Conservation (phyloP, 257 asterid species). For the Datura wrightii region DNA sequence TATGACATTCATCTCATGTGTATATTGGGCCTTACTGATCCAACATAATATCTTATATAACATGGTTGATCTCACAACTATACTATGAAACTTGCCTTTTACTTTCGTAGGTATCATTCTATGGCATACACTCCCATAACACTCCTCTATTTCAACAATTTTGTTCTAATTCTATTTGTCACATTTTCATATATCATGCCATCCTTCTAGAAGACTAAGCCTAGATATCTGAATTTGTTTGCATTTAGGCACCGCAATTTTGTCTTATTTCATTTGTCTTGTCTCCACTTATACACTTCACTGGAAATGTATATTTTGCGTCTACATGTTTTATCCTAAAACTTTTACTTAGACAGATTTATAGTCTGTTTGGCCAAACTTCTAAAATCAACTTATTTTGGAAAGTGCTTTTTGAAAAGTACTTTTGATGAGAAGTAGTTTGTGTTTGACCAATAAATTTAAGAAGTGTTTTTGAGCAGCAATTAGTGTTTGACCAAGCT, state of each 20-base stretch:
- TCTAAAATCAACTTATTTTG: too few relatives aligned
- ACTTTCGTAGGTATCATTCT: neutral
- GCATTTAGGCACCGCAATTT: neutral
- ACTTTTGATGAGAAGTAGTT: too few relatives aligned
- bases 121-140: neutral
- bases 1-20: neutral
- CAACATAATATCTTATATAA: neutral
- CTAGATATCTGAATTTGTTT: neutral
- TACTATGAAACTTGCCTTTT: neutral
- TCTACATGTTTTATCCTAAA: neutral
- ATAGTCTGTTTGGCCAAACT: too few relatives aligned
- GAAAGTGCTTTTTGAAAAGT: too few relatives aligned
- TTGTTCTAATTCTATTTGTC: neutral
- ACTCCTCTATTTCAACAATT: neutral
- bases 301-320: neutral
- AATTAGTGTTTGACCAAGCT: too few relatives aligned
- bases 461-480: too few relatives aligned
- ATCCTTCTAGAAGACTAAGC: constrained; percentile 8
- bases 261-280: neutral
- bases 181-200: constrained; percentile 8
- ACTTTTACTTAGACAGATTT: neutral
- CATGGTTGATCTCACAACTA: neutral
- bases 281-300: constrained; percentile 9
- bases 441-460: too few relatives aligned
- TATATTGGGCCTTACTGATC: neutral